Evolutionary conservation across 352 stramenopile genomes (phyloP), one percentile per base, ranked within the genome.

Genomic region (Globisporangium acanthophoron): DNA sequence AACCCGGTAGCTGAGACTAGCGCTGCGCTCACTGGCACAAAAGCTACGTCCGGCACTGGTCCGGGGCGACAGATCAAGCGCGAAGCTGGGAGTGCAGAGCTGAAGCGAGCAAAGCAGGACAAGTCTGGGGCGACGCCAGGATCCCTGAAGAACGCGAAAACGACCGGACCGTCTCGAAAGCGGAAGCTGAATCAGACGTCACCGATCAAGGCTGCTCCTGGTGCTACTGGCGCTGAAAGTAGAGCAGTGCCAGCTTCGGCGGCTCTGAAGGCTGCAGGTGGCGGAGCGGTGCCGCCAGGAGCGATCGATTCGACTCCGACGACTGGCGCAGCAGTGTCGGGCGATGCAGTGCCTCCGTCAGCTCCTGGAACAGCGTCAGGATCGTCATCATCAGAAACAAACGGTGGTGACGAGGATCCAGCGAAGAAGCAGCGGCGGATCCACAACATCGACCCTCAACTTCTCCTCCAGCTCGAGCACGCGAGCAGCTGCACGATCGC

Each of bases 361-460:
- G 21, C 21, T 24, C 21, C 21, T 24, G 21, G 21, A 24, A 24
- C 37, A 65, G 31, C 37, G 12, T 2, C 43, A 45, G 16, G 24
- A 11, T 24, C 54, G 18, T 21, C 40, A 2, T 54, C 69, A 33
- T 21, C 53, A 1, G 58, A 24, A 41, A 29, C 33, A 44, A 18
- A 2, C 37, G 37, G 37, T 11, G 35, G 35, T 43, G 58, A 83
- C 24, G 85, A 94, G 16, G 90, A 97, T 33, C 87, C 96, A 56
- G 81, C 78, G 52, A 97, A 97, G 71, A 96, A 98, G 66, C 76
- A 85, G 48, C 73, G 87, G 46, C 81, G 86, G 39, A 94, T 91
- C 48, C 77, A 96, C 67, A 89, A 94, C 59, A 89, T 97, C 29
- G 87, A 96, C 52, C 77, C 91, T 18, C 79, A 95, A 64, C 69